Percentiles rank a stretch among this genome's conserved stretches.
These are phyloP conservation scores for Fusarium sp. DNA, from an alignment of 2,329 filamentous ascomycete species.

Conservation along the genomic window DNA sequence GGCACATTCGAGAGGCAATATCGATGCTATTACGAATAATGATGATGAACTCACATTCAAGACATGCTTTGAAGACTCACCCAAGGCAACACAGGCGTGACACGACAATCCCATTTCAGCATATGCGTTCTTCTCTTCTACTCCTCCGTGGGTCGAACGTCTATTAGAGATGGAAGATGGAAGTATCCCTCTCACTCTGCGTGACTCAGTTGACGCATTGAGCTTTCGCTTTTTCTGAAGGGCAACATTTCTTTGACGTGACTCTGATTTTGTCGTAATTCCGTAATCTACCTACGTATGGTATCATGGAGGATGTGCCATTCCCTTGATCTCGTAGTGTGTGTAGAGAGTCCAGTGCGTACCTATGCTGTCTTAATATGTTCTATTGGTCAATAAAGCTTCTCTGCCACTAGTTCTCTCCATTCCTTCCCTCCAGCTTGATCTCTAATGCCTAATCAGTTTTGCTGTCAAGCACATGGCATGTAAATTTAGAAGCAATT, in stretches of 20 bases:
- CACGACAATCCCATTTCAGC: conserved; percentile 58
- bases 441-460: background rate
- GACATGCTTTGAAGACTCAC: conserved; percentile 2
- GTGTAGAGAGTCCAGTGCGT: background rate
- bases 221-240: conserved; percentile 62
- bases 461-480: background rate
- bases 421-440: background rate
- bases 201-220: conserved; percentile 56
- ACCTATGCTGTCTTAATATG: background rate
- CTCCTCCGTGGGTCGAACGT: conserved; percentile 65
- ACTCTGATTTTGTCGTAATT: background rate
- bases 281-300: background rate
- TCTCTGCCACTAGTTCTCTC: background rate
- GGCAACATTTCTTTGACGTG: conserved; percentile 50
- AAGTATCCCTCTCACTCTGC: conserved; percentile 66
- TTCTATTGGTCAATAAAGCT: background rate
- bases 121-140: conserved; percentile 63
- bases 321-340: background rate
- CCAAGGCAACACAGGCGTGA: conserved; percentile 6
- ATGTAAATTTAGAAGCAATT: background rate
- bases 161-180: conserved; percentile 67
- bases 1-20: conserved; percentile 5
- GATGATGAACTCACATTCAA: conserved; percentile 24
- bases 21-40: conserved; percentile 30
- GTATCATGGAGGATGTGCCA: background rate